Evolutionary conservation across 2,329 filamentous ascomycete genomes (phyloP).

Genomic region (Pseudocercospora musae): DNA sequence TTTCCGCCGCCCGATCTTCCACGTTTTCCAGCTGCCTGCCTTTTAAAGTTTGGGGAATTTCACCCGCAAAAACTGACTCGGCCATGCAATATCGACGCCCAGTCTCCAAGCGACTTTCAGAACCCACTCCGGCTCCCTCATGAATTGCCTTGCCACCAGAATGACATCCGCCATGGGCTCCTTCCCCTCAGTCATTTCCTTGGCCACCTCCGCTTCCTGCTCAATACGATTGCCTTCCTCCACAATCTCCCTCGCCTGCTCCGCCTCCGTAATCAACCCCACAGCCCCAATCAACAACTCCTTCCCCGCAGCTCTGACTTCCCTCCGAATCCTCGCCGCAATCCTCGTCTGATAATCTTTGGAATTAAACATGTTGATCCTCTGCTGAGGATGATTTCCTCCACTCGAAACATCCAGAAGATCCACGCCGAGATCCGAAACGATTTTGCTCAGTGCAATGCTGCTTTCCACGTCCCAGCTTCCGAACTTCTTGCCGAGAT

Average conservation of each 20-base stretch:
- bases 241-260: conserved; percentile 49
- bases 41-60: conserved; percentile 33
- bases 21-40: background rate
- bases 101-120: conserved; percentile 50
- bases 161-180: conserved; percentile 48
- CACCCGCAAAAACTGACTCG: conserved; percentile 45
- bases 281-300: conserved; percentile 52
- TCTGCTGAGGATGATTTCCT: conserved; percentile 60
- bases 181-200: conserved; percentile 37
- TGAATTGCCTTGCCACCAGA: conserved; percentile 53
- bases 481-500: conserved; percentile 48
- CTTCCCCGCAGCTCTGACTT: conserved; percentile 38
- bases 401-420: conserved; percentile 79
- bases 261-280: conserved; percentile 52
- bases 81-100: conserved; percentile 48
- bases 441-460: conserved; percentile 60
- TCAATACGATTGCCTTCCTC: conserved; percentile 25
- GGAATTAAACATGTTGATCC: conserved; percentile 39
- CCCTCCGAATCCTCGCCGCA: conserved; percentile 40
- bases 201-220: conserved; percentile 33
- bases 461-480: conserved; percentile 67
- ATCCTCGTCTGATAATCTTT: conserved; percentile 52
- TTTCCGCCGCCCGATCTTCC: background rate
- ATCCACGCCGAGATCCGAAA: conserved; percentile 73
- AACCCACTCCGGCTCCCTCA: conserved; percentile 56